Evolutionary conservation across 345 rosid genomes (phyloP).

Genomic region (sweet orange (Citrus sinensis)): DNA sequence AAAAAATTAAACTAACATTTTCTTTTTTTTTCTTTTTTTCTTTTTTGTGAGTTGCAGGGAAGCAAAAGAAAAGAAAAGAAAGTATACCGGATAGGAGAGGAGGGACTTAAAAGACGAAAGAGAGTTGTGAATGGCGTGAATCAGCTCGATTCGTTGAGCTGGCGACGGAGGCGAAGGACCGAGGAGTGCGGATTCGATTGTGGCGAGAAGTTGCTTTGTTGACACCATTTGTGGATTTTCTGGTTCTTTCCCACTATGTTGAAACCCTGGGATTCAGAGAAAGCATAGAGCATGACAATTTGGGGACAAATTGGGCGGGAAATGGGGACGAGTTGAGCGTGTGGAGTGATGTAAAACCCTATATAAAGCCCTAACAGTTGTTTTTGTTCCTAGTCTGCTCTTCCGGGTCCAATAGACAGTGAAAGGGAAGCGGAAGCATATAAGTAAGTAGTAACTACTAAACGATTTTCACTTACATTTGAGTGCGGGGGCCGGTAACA

Average conservation of each 20-base stretch:
- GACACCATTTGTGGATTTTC: slow-evolving; percentile 46
- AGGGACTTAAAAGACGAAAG: slow-evolving; percentile 62
- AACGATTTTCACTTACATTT: too few relatives aligned
- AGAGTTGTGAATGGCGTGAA: slow-evolving; percentile 72
- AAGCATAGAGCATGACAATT: background rate
- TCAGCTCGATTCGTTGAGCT: slow-evolving; percentile 66
- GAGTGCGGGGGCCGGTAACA: too few relatives aligned
- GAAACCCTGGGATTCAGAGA: slow-evolving; percentile 13
- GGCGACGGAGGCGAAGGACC: slow-evolving; percentile 65
- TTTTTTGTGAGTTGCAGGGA: background rate
- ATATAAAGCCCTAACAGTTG: slow-evolving; percentile 10
- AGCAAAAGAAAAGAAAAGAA: background rate
- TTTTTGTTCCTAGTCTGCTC: background rate
- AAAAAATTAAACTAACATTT: background rate
- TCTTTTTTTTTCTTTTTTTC: background rate
- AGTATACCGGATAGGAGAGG: slow-evolving; percentile 63
- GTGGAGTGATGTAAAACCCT: slow-evolving; percentile 11
- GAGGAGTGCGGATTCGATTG: slow-evolving; percentile 64
- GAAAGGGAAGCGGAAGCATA: background rate
- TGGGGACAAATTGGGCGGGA: slow-evolving; percentile 15
- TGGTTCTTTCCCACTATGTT: background rate
- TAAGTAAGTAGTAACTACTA: too few relatives aligned
- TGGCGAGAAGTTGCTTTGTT: slow-evolving; percentile 64
- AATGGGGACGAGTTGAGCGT: background rate
- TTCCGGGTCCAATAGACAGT: background rate